These are phyloP conservation scores for Boletales sp. DNA, from an alignment of 768 basidiomycete genomes.

Conservation along the genomic window DNA sequence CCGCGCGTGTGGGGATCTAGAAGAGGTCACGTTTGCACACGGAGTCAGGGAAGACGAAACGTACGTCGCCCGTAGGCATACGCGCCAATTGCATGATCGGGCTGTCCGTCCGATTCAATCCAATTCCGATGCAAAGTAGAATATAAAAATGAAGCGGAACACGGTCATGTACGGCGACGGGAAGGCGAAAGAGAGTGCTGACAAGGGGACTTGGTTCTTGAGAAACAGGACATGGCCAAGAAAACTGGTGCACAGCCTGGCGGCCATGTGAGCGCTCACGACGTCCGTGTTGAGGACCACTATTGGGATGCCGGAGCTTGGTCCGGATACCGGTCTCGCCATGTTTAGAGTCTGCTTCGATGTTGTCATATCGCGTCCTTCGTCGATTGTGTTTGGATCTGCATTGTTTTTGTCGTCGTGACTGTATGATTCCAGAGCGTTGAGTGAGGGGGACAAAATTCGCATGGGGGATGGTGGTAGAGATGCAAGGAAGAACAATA, in stretches of 20 bases:
- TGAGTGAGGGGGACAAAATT: slow-evolving; percentile 2
- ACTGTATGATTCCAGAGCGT: too few species aligned
- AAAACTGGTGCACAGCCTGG: slow-evolving; percentile 57
- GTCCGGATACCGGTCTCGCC: neutral
- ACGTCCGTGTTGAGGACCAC: slow-evolving; percentile 46
- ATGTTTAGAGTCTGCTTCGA: neutral
- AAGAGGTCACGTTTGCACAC: neutral
- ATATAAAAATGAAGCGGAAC: too few species aligned
- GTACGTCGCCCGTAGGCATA: slow-evolving; percentile 47
- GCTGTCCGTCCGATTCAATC: slow-evolving; percentile 31
- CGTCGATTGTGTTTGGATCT: too few species aligned
- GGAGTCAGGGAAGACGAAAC: slow-evolving; percentile 2
- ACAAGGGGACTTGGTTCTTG: slow-evolving; percentile 80
- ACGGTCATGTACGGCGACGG: too few species aligned
- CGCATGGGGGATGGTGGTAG: slow-evolving; percentile 10
- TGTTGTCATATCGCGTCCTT: neutral
- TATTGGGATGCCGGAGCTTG: slow-evolving; percentile 31
- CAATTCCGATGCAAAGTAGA: too few species aligned
- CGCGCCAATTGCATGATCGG: slow-evolving; percentile 63
- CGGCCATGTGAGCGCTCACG: slow-evolving; percentile 59
- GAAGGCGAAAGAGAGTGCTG: slow-evolving; percentile 27
- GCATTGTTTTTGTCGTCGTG: too few species aligned
- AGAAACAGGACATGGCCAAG: slow-evolving; percentile 72
- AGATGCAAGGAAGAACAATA: neutral
- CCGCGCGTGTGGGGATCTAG: slow-evolving; percentile 45